Base-by-base conservation (phyloP, 1,284 basidiomycete species). In the Cutaneotrichosporon arboriforme region DNA sequence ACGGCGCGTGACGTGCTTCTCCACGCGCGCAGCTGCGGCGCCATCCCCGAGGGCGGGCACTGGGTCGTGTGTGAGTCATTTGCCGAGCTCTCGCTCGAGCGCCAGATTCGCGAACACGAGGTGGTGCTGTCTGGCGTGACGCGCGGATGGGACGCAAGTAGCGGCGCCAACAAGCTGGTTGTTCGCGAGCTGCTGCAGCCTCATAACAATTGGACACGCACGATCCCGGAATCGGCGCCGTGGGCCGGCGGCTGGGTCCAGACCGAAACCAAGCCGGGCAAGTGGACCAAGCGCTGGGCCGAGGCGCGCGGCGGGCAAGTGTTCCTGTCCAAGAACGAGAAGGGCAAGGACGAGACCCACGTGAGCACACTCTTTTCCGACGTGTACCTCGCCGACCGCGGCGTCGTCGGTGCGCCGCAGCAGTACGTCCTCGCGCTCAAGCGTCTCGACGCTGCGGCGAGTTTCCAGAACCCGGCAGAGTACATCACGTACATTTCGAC, bases 271-370 rank as follows among this genome's bases (percentile, higher is more conserved):
- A 92, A 90, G 75, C 83, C 85, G 55, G 90, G 90, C 37, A 93
- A 93, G 73, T 96, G 91, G 91, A 84, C 79, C 55, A 94, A 92
- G 73, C 82, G 89, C 23, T 92, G 84, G 82, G 78, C 94, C 64
- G 83, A 86, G 66, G 80, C 93, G 23, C 81, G 86, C 39, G 88
- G 91, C 65, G 88, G 91, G 58, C 82, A 83, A 52, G 71, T 94
- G 45, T 93, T 84, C 80, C 68, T 92, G 33, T 85, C 87, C 23
- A 94, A 93, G 76, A 85, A 87, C 22, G 88, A 93, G 53, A 86
- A 83, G 69, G 84, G 84, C 71, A 90, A 90, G 76, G 90, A 93
- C 62, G 84, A 88, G 66, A 45, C 67, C 15, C 68, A 73, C 40
- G 58, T 73, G 46, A 68, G 65, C 53, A 77, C 80, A 3, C 78